Conservation (phyloP, 2,329 filamentous ascomycete species). For the Xylariaceae sp. region DNA sequence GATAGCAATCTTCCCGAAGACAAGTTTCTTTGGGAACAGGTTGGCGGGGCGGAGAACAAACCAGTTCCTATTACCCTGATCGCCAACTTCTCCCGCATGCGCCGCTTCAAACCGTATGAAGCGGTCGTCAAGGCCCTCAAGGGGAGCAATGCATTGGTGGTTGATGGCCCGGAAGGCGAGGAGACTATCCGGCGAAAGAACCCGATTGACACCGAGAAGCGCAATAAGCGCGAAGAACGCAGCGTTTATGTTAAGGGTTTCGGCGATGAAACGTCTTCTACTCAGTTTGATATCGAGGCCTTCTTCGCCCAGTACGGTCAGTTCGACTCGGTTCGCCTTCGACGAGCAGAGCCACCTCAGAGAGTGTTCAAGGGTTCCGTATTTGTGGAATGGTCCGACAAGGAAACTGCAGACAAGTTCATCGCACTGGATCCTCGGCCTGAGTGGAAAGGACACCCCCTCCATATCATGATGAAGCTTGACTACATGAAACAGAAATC, state of each 20-base stretch:
- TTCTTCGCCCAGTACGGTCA: conserved; percentile 82
- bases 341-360: conserved; percentile 57
- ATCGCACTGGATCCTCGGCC: conserved; percentile 75
- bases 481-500: conserved; percentile 79
- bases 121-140: conserved; percentile 79
- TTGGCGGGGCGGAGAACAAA: conserved; percentile 75
- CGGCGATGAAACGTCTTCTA: conserved; percentile 73
- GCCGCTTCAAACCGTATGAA: conserved; percentile 82
- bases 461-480: conserved; percentile 82
- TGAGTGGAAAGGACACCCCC: conserved; percentile 73
- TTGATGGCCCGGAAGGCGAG: conserved; percentile 68
- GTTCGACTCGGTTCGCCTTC: conserved; percentile 78
- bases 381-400: conserved; percentile 84
- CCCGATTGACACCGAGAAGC: conserved; percentile 57
- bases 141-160: conserved; percentile 66
- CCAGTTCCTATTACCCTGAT: conserved; percentile 74
- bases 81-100: conserved; percentile 92
- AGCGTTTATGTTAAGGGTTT: conserved; percentile 95
- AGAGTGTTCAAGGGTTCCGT: conserved; percentile 92
- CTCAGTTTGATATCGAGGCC: conserved; percentile 89
- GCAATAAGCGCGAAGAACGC: conserved; percentile 63
- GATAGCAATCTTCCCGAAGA: conserved; percentile 68
- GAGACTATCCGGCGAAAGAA: conserved; percentile 74
- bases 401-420: conserved; percentile 77
- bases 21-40: conserved; percentile 76